phyloP scores from a whole-genome alignment of 2,329 filamentous ascomycete species.

The Aureobasidium vineae region DNA sequence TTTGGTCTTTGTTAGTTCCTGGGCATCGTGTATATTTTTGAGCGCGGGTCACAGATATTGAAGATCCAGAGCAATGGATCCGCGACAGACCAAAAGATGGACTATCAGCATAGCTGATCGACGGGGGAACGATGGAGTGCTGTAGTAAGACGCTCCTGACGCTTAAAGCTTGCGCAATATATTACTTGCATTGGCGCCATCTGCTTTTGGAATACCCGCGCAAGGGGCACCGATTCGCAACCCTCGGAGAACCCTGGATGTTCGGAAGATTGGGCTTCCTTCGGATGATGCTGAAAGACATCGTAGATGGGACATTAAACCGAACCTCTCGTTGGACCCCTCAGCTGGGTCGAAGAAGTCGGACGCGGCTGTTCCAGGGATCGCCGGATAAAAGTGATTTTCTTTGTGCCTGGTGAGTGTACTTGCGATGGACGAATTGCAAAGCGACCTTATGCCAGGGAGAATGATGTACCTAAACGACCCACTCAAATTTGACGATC shows the following conservation, averaged over 20 bases:
- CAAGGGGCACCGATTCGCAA: background rate
- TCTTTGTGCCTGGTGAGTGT: background rate
- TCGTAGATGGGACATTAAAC: background rate
- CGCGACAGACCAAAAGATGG: background rate
- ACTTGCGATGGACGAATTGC: background rate
- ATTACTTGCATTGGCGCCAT: constrained; percentile 18
- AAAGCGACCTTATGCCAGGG: background rate
- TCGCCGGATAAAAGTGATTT: background rate
- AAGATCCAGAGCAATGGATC: background rate
- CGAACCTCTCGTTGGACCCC: background rate
- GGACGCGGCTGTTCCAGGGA: no score
- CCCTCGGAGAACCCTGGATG: background rate
- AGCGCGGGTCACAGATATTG: background rate
- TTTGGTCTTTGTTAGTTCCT: background rate
- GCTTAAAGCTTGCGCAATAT: constrained; percentile 16
- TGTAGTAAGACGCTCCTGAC: constrained; percentile 3
- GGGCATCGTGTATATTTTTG: background rate
- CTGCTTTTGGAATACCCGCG: background rate
- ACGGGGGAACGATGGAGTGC: constrained; percentile 8
- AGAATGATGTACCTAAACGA: background rate
- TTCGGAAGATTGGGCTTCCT: no score
- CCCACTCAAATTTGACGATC: background rate
- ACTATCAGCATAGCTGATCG: constrained; percentile 6
- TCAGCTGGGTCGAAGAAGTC: background rate
- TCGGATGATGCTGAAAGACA: background rate